Base-by-base conservation (phyloP, 208 protist genomes). In the Leptomonas seymouri region DNA sequence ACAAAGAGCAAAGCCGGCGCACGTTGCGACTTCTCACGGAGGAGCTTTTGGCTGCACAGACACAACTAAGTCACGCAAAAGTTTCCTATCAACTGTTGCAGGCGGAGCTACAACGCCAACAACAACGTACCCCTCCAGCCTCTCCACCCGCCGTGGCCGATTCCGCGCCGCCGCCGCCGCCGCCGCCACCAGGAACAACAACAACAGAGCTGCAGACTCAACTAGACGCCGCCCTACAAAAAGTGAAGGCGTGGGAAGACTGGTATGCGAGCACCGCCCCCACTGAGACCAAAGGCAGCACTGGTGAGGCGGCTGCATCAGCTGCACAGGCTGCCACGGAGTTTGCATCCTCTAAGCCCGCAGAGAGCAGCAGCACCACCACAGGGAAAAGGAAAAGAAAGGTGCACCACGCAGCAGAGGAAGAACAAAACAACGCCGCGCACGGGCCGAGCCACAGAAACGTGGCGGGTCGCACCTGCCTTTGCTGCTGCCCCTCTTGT, bases 231-330 rank as follows among this genome's bases (percentile, higher is more conserved):
- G 74, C 79, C 5, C 71, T 80, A 28, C 67, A 64, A 2, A 91
- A 91, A 49, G 45, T 91, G 63, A 57, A 77, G 34, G 85, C 85
- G 28, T 91, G 85, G 85, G 85, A 91, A 60, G 67, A 61, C 27
- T 91, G 85, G 85, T 91, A 85, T 46, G 50, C 46, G 36, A 82
- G 30, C 44, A 59, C 58, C 36, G 21, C 39, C 12, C 18, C 39
- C 34, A 36, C 36, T 7, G 42, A 28, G 50, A 27, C 18, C 23
- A 53, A 30, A 4, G 27, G 46, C 41, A 16, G 14, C 16, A 34
- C 27, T 23, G 27, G 28, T 23, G 58, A 23, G 6, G 44, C 58
- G 41, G 58, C 27, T 8, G 25, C 58, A 39, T 42, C 46, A 63
- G 27, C 28, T 25, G 1, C 8, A n/a, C n/a, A n/a, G n/a, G n/a